These are phyloP conservation scores for Acanthamoeba lenticulata DNA, from an alignment of 208 protist species.

Conservation along the genomic window DNA sequence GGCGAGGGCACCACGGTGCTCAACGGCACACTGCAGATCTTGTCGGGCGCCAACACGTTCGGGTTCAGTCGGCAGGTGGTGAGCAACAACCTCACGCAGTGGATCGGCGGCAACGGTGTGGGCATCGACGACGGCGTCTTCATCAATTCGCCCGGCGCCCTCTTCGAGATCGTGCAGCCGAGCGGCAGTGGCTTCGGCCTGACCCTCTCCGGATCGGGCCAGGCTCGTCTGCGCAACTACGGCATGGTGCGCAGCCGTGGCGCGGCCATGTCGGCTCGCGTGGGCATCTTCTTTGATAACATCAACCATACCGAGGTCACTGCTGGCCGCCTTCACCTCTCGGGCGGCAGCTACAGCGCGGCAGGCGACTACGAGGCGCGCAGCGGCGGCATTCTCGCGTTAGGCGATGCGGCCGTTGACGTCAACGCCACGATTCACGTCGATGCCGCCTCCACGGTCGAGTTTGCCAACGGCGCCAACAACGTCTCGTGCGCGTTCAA, in stretches of 20 bases:
- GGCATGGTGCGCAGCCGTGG: slow-evolving; percentile 11
- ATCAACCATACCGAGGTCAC: slow-evolving; percentile 30
- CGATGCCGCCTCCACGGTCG: slow-evolving; percentile 47
- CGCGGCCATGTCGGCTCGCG: background rate
- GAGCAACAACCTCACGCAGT: slow-evolving; percentile 49
- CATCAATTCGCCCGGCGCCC: slow-evolving; percentile 23
- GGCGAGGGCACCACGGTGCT: slow-evolving; percentile 36
- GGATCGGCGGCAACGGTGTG: slow-evolving; percentile 19
- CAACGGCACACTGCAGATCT: slow-evolving; percentile 29
- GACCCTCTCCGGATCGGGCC: background rate
- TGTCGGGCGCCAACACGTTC: background rate
- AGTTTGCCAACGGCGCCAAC: slow-evolving; percentile 20
- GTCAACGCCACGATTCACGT: background rate
- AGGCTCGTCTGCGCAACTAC: background rate
- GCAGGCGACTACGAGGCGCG: slow-evolving; percentile 31
- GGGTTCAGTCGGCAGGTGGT: slow-evolving; percentile 51
- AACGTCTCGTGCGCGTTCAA: slow-evolving; percentile 40
- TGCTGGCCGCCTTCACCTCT: background rate
- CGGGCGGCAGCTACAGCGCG: slow-evolving; percentile 60
- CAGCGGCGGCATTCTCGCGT: slow-evolving; percentile 42
- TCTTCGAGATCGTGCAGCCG: slow-evolving; percentile 56
- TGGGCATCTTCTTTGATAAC: slow-evolving; percentile 2
- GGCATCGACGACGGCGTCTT: slow-evolving; percentile 52
- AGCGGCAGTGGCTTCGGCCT: background rate
- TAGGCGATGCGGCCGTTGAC: slow-evolving; percentile 34